Base-by-base conservation (phyloP, 768 basidiomycete genomes). In the Russula brevipes region DNA sequence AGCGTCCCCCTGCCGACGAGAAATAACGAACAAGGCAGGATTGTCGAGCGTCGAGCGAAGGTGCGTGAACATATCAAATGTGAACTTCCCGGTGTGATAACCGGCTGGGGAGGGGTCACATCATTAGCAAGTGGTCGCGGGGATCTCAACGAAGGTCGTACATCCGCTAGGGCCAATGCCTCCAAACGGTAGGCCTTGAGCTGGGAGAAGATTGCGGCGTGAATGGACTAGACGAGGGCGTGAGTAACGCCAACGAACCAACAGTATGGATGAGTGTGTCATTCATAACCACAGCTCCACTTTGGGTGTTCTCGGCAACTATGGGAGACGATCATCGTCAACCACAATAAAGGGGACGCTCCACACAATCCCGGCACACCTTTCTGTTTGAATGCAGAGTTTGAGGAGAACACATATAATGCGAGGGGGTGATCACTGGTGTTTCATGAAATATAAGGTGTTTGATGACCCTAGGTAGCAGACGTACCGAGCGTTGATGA, bases 61-160 rank as follows among this genome's bases (percentile, higher is more conserved):
- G 70, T 93, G 90, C 0, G 89, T 91, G 75, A 94, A 94, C 70
- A 81, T 76, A 63, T 91, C 87, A 67, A 93, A 94, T 5, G 78
- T 76, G 69, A 77, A 87, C 70, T 91, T 91, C 41, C 91, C 87
- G 4, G 85, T 84, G 69, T 88, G 84, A 59, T 80, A 77, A 12
- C 91, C 86, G 61, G 78, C 89, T 87, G 42, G n/a, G n/a, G 61
- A 24, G 19, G 35, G 19, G 38, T 12, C 47, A 44, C 3, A 53
- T 54, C 3, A 51, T 53, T 53, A 50, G 45, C 42, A 56, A 31
- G 49, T n/a, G 42, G 53, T 42, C 59, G 59, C 33, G 58, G 53
- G 35, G 17, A 68, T 44, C 17, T 19, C 31, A 3, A 8, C 38
- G 16, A 17, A 5, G 47, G 11, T 71, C 87, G 66, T 72, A 90